Evolutionary conservation across 2,329 filamentous ascomycete genomes (phyloP), one percentile per base, ranked within the genome.

Genomic region (Juglanconis oblonga): DNA sequence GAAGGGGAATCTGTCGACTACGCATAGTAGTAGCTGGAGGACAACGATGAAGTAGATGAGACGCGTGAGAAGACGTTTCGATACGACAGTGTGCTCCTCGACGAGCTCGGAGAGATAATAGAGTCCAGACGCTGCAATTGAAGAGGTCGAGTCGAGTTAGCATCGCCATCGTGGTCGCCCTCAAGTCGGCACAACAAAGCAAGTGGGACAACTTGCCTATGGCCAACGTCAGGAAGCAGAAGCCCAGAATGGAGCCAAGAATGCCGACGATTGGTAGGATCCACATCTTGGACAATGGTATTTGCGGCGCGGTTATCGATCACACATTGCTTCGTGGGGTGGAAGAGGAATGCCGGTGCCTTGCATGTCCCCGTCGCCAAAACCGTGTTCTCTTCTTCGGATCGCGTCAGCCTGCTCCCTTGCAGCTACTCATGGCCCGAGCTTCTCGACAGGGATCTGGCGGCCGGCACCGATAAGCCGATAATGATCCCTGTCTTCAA

Each of bases 81-180:
- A 90, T 64, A 96, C 77, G 10, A 98, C 94, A 4, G 94, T 97
- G 72, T 99, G 94, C 75, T 99, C 95, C 77, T 99, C 95, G 63
- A 99, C 95, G 13, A 98, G 87, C 75, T 99, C 95, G 31, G 94
- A 97, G 57, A 99, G 88, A 74, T 99, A 99, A 79, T 99, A 99
- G 32, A 99, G 87, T 42, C 95, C 95, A n/a, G 92, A 97, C 44
- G 95, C 95, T 91, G 69, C 52, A 31, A 10, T 50, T 36, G 6
- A 40, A n/a, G 49, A 55, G 47, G 45, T 24, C 24, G 24, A 14
- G 14, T 7, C 31, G 8, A 36, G n/a, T 59, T 36, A 59, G 57
- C 35, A 29, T 32, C 42, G 45, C n/a, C 5, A 50, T 38, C 55
- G 58, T 47, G 52, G 35, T 31, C 36, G 13, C 24, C 38, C 52